Base-by-base conservation (phyloP, 1,139 yeast species). In the Candida sp. region DNA sequence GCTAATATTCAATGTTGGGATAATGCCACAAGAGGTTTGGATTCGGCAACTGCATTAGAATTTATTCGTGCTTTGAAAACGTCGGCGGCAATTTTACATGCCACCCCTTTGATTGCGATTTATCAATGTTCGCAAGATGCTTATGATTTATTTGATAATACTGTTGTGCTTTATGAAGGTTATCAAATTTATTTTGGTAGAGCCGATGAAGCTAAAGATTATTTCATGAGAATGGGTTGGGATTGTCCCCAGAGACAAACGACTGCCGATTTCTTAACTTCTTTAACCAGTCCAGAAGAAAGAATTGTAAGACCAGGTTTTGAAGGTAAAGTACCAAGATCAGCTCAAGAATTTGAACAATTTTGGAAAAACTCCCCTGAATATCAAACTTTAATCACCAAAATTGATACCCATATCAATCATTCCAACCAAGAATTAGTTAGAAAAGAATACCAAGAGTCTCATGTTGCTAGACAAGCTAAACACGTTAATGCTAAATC, bases 21-120 rank as follows among this genome's bases (percentile, higher is more conserved):
- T 68, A 83, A 83, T 55, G 83, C 88, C n/a, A 83, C 89, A n/a
- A 73, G 88, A 63, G 89, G 89, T 58, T 70, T 83, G 48, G 89
- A 83, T 66, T 82, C 89, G 21, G 80, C 87, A 6, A 82, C 89
- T 21, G 89, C 89, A 22, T 70, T 83, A 52, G 88, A 82, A 55
- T 83, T 76, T 56, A 71, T 79, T 21, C 77, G 74, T 56, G 84
- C 86, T 42, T 70, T 83, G 37, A 77, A 85, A 58, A 74, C 83
- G 1, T 72, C 81, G 19, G 81, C 88, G 12, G 77, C 76, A 50
- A 61, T 82, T 56, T 61, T 79, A 59, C 71, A 72, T 45, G 71
- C 75, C 41, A 75, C 85, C 22, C 82, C 85, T 4, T 64, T 83
- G 44, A 82, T 82, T 41, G 78, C 85, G 11, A 68, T 75, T 42